Evolutionary conservation across 148 eudicot genomes (phyloP).

Genomic region (Suaeda aralocaspica): DNA sequence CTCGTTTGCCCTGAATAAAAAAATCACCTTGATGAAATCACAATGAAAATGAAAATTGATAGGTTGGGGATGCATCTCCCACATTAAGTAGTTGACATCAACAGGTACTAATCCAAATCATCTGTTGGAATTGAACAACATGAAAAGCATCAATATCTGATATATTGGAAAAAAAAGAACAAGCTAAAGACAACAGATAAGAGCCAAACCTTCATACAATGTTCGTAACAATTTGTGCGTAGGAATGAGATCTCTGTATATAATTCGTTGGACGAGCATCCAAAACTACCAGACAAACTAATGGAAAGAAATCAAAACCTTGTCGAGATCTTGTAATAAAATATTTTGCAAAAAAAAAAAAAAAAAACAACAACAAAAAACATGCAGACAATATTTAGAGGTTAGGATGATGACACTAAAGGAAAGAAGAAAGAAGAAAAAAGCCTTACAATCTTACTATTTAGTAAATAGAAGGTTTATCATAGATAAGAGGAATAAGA

Average conservation of each 20-base stretch:
- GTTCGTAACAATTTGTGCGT: conserved; percentile 75
- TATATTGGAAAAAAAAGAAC: neutral
- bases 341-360: no score
- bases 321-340: neutral
- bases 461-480: no score
- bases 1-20: no score
- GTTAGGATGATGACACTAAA: neutral
- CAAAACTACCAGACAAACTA: conserved; percentile 85
- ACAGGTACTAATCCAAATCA: conserved; percentile 64
- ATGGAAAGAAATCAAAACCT: conserved; percentile 16
- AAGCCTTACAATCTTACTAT: no score
- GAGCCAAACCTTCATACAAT: conserved; percentile 78
- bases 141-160: neutral
- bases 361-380: neutral
- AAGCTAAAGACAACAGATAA: neutral
- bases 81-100: conserved; percentile 86
- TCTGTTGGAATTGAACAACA: conserved; percentile 34
- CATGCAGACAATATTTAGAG: neutral
- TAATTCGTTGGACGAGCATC: conserved; percentile 91
- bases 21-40: neutral
- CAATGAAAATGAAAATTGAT: conserved; percentile 67
- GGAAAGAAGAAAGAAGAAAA: no score
- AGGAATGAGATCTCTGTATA: conserved; percentile 84
- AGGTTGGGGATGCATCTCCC: conserved; percentile 46
- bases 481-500: neutral